Conservation (phyloP, 345 rosid species). For the Melaleuca alternifolia region DNA sequence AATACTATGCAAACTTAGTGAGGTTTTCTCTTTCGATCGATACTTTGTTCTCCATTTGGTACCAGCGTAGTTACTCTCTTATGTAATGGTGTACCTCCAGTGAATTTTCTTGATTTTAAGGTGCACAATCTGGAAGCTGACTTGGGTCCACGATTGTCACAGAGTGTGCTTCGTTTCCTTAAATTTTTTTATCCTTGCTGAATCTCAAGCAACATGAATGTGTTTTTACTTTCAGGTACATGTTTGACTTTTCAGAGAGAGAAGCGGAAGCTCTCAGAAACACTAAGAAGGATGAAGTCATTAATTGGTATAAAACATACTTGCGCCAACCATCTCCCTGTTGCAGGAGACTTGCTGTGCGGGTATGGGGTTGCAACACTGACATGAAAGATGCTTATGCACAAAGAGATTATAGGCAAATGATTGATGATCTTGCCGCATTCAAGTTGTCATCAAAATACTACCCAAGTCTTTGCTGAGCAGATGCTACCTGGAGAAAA, state of each 20-base stretch:
- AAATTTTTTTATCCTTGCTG: background rate
- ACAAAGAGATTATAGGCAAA: slow-evolving; percentile 17
- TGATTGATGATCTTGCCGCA: slow-evolving; percentile 35
- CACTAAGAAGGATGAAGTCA: slow-evolving; percentile 50
- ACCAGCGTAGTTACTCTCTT: background rate
- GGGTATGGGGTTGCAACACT: slow-evolving; percentile 91
- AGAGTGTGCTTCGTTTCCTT: background rate
- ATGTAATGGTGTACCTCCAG: background rate
- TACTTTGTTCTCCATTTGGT: background rate
- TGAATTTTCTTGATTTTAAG: background rate
- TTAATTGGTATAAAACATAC: slow-evolving; percentile 60
- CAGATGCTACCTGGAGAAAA: background rate
- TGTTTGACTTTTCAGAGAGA: slow-evolving; percentile 60
- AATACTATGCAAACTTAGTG: background rate
- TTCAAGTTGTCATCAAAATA: slow-evolving; percentile 53
- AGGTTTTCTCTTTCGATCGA: background rate
- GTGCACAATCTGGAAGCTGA: background rate
- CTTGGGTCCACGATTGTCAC: background rate
- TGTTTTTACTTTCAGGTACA: slow-evolving; percentile 40
- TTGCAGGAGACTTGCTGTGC: slow-evolving; percentile 67
- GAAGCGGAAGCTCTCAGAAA: slow-evolving; percentile 68
- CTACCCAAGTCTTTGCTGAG: slow-evolving; percentile 70
- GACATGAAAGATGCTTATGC: slow-evolving; percentile 30
- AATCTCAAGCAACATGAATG: background rate
- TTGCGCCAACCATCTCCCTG: slow-evolving; percentile 54